Percentiles rank a stretch among this genome's conserved stretches.
These are phyloP conservation scores for Hypoxylon rubiginosum DNA, from an alignment of 2,329 filamentous ascomycete species.

Conservation along the genomic window DNA sequence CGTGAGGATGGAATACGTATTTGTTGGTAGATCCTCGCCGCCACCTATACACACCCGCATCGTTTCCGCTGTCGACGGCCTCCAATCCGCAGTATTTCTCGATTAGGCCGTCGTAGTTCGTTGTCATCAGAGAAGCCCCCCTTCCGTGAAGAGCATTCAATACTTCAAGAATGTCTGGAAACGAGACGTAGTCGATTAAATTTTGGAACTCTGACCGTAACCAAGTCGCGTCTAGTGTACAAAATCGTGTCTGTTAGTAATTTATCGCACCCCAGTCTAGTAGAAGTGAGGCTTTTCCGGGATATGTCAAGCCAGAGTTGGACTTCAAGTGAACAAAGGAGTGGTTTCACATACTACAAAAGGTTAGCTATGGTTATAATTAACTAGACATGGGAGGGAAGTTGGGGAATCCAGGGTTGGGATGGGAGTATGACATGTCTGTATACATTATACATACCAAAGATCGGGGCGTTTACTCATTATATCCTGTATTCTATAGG, in stretches of 20 bases:
- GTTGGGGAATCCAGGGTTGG: too few relatives aligned
- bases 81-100: slow-evolving; percentile 30
- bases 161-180: slow-evolving; percentile 29
- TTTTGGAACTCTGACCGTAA: slow-evolving; percentile 35
- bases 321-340: background rate
- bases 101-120: slow-evolving; percentile 38
- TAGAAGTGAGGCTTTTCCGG: background rate
- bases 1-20: slow-evolving; percentile 38
- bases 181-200: slow-evolving; percentile 23
- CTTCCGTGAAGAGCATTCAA: slow-evolving; percentile 28
- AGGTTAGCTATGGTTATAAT: too few relatives aligned
- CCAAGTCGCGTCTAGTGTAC: slow-evolving; percentile 2
- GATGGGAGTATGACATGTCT: background rate
- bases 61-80: background rate
- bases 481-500: slow-evolving; percentile 5
- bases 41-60: background rate
- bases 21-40: background rate
- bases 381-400: background rate
- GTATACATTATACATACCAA: background rate
- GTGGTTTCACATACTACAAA: background rate
- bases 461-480: slow-evolving; percentile 27
- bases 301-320: background rate
- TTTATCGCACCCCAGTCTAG: background rate
- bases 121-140: slow-evolving; percentile 36
- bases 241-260: background rate